A percentile compares a stretch with the other conserved stretches of the same genome.
Evolutionary conservation across 768 basidiomycete species (phyloP).

Genomic region (Candolleomyces aberdarensis): DNA sequence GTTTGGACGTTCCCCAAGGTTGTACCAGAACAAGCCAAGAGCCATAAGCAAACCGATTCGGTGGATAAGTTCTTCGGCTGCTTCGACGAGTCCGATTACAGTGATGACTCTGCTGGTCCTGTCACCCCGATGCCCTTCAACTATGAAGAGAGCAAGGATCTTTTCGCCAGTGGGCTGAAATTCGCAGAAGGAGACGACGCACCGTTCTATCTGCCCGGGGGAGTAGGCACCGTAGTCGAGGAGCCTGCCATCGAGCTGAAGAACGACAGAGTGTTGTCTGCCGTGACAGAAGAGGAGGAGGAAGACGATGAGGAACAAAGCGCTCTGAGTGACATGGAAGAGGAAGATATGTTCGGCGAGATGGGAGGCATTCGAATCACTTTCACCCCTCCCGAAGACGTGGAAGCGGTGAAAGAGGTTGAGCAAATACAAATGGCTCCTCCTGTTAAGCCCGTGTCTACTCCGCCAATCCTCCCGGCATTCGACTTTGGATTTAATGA

Average conservation of each 20-base stretch:
- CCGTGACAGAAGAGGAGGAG: conserved; percentile 32
- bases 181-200: conserved; percentile 51
- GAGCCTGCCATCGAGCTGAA: conserved; percentile 42
- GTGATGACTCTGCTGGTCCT: conserved; percentile 32
- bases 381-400: conserved; percentile 60
- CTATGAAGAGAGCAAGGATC: conserved; percentile 55
- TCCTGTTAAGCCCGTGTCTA: conserved; percentile 25
- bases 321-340: conserved; percentile 22
- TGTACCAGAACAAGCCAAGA: neutral
- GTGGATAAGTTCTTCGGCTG: conserved; percentile 80
- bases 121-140: conserved; percentile 38
- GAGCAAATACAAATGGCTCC: conserved; percentile 24
- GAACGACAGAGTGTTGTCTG: conserved; percentile 27
- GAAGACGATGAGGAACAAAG: conserved; percentile 35
- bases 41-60: conserved; percentile 36
- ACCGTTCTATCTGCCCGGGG: conserved; percentile 41
- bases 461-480: conserved; percentile 31
- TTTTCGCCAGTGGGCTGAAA: conserved; percentile 56
- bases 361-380: conserved; percentile 73
- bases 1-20: conserved; percentile 62
- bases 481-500: conserved; percentile 31
- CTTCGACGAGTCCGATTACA: conserved; percentile 48
- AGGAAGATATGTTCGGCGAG: conserved; percentile 55
- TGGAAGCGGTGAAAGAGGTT: conserved; percentile 25
- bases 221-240: conserved; percentile 40